Evolutionary conservation across 768 basidiomycete species (phyloP).

Genomic region (Russula vinacea): DNA sequence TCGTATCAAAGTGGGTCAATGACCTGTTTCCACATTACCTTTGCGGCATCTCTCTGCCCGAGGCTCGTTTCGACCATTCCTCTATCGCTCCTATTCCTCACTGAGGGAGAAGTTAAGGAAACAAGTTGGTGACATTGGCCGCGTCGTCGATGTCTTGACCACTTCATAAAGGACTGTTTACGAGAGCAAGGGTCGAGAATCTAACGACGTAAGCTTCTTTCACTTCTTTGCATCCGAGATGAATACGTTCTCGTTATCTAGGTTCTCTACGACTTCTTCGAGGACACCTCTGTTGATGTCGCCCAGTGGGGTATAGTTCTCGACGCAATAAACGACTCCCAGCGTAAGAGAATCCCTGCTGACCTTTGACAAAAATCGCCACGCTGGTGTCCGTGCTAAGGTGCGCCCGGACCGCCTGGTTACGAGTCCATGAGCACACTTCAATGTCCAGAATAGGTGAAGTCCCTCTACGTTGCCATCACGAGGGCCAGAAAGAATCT

Average conservation of each 20-base stretch:
- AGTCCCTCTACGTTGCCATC: slow-evolving; percentile 62
- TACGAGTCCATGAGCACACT: background rate
- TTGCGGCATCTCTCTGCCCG: background rate
- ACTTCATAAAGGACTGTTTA: slow-evolving; percentile 43
- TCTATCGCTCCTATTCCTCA: slow-evolving; percentile 16
- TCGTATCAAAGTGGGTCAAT: slow-evolving; percentile 21
- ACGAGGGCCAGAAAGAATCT: slow-evolving; percentile 63
- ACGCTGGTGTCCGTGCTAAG: slow-evolving; percentile 37
- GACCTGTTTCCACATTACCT: slow-evolving; percentile 11
- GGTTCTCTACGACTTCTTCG: slow-evolving; percentile 70
- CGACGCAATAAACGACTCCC: slow-evolving; percentile 37
- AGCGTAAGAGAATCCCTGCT: slow-evolving; percentile 32
- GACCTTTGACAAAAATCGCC: slow-evolving; percentile 47
- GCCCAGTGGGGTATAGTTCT: slow-evolving; percentile 59
- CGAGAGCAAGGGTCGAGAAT: slow-evolving; percentile 65
- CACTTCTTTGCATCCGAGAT: background rate
- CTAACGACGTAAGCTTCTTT: slow-evolving; percentile 48
- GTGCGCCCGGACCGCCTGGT: background rate
- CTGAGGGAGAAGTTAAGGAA: slow-evolving; percentile 31
- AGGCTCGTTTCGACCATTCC: slow-evolving; percentile 17
- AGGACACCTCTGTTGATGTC: slow-evolving; percentile 49
- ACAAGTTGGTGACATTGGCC: slow-evolving; percentile 35
- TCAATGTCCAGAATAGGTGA: slow-evolving; percentile 43
- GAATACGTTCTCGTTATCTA: slow-evolving; percentile 30
- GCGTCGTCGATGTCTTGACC: slow-evolving; percentile 19